Evolutionary conservation across 1,284 basidiomycete genomes (phyloP), one percentile per base, ranked within the genome.

Genomic region (Pseudomicrostroma phylloplanum): DNA sequence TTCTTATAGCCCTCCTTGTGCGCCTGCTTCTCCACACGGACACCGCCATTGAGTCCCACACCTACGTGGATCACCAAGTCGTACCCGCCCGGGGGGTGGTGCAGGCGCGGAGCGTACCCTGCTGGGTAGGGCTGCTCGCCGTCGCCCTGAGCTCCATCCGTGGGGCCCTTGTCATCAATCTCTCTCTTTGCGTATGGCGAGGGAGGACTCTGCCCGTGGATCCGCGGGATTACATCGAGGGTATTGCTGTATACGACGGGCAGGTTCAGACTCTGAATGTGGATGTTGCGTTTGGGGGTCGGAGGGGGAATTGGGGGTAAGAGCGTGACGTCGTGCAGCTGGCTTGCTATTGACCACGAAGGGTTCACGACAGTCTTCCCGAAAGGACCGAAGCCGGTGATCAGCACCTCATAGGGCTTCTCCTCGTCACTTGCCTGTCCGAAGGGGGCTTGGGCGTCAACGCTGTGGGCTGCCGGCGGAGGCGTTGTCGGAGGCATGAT

Each of bases 341-440:
- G 17, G 13, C 2, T 19, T 19, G 26, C 51, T 17, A 26, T 26
- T 4, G 19, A 19, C 51, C 51, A 54, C 2, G 51, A 54, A 15
- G 51, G 51, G 25, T 54, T 54, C 8, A 13, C 13, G 17, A 25
- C 3, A 2, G 19, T 13, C 21, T 17, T 19, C 6, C 51, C 51
- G 13, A 54, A 54, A 19, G 25, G 51, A 15, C 51, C 51, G 51
- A 54, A 54, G 51, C 51, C 51, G 13, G 51, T 54, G 13, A 54
- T 19, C 3, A 54, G 51, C 21, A 54, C 51, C 21, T 54, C 21
- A 19, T 19, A 26, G 6, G 51, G 25, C 6, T 11, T n/a, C 17
- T 48, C 46, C 46, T 48, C 46, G 4, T 36, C 30, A 36, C 9
- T 36, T 4, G 30, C 30, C 3, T 9, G 3, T 36, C 4, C 9